These are phyloP conservation scores for Penicillium lagena DNA, from an alignment of 495 filamentous ascomycete species.

Conservation along the genomic window DNA sequence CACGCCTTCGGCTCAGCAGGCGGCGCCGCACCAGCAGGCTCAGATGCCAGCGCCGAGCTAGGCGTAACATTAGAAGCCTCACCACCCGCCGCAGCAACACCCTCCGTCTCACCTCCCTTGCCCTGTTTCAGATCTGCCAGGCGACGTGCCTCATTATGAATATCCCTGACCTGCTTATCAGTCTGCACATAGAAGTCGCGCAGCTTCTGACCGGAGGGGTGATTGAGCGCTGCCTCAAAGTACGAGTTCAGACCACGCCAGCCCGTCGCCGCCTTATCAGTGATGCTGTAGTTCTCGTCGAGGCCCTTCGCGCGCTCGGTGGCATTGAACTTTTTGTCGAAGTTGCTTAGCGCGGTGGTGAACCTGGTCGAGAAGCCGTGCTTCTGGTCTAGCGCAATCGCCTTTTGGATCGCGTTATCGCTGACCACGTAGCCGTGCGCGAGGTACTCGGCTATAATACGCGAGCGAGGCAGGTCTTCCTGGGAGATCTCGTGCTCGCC, in stretches of 20 bases:
- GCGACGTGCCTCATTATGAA: slow-evolving; percentile 82
- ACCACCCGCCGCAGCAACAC: slow-evolving; percentile 17
- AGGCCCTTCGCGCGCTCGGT: slow-evolving; percentile 69
- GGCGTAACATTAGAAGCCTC: slow-evolving; percentile 11
- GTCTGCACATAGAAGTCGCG: slow-evolving; percentile 77
- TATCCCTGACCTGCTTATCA: slow-evolving; percentile 82
- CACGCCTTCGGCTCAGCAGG: slow-evolving; percentile 26
- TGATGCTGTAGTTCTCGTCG: slow-evolving; percentile 70
- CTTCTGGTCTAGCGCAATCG: slow-evolving; percentile 83
- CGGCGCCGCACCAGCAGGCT: slow-evolving; percentile 17
- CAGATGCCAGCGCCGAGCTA: slow-evolving; percentile 8
- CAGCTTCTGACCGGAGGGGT: slow-evolving; percentile 79
- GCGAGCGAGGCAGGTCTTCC: slow-evolving; percentile 89
- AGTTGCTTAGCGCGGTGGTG: slow-evolving; percentile 60
- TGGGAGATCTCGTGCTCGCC: slow-evolving; percentile 67
- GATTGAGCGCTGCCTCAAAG: slow-evolving; percentile 85
- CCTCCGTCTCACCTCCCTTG: slow-evolving; percentile 45
- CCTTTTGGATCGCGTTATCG: slow-evolving; percentile 76
- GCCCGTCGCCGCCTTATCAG: slow-evolving; percentile 54
- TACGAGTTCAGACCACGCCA: slow-evolving; percentile 68
- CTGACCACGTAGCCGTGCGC: slow-evolving; percentile 87
- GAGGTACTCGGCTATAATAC: slow-evolving; percentile 92
- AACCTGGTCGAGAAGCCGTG: slow-evolving; percentile 79
- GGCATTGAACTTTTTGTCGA: slow-evolving; percentile 78
- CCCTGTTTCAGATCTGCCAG: slow-evolving; percentile 80